Percentiles rank a stretch among this genome's conserved stretches.
Evolutionary conservation across 192 early-diverging fungal genomes (phyloP).

Genomic region (Spizellomyces sp.): DNA sequence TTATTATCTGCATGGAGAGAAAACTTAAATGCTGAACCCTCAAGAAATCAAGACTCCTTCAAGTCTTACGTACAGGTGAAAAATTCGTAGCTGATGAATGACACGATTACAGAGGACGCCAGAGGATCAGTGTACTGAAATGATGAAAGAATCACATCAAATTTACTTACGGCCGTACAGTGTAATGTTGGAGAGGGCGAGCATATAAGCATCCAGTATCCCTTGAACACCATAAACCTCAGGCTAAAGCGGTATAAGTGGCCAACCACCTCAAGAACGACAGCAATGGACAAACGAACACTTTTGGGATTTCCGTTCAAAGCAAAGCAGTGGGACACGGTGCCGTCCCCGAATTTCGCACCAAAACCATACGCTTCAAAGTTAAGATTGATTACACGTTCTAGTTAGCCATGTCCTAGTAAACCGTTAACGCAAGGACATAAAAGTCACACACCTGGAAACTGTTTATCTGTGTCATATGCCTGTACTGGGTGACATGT

Average conservation of each 20-base stretch:
- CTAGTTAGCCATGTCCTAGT: background rate
- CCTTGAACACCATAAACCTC: slow-evolving; percentile 57
- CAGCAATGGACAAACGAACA: no score
- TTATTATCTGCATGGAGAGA: slow-evolving; percentile 10
- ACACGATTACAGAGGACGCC: no score
- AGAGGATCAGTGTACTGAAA: no score
- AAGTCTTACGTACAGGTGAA: slow-evolving; percentile 35
- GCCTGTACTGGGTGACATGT: slow-evolving; percentile 24
- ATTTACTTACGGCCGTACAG: slow-evolving; percentile 39
- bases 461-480: slow-evolving; percentile 54
- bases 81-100: slow-evolving; percentile 48
- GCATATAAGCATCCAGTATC: slow-evolving; percentile 46
- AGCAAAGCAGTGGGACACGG: slow-evolving; percentile 50
- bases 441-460: slow-evolving; percentile 33
- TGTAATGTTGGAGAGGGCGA: slow-evolving; percentile 37
- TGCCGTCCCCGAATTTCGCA: slow-evolving; percentile 40
- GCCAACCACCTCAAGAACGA: no score
- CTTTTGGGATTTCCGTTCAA: slow-evolving; percentile 32
- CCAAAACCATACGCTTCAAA: slow-evolving; percentile 56
- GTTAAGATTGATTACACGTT: background rate
- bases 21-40: background rate
- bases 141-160: no score
- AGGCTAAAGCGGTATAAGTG: slow-evolving; percentile 34
- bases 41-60: background rate
- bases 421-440: background rate